phyloP scores from a whole-genome alignment of 768 basidiomycete genomes.

The Xerocomellus amylosporus region DNA sequence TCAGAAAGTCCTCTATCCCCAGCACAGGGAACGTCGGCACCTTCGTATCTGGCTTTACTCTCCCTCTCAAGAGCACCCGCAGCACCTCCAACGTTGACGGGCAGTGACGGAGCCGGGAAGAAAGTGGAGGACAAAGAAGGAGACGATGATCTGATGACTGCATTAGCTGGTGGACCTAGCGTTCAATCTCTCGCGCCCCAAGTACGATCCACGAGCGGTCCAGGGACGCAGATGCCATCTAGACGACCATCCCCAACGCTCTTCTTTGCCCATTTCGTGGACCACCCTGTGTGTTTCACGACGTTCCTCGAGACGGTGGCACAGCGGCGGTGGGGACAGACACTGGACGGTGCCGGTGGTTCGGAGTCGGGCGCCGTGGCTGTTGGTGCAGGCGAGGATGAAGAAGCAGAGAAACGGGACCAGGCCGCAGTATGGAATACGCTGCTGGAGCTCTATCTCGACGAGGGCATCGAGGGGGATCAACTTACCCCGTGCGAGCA shows the following conservation, averaged over 20 bases:
- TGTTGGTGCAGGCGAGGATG: conserved; percentile 35
- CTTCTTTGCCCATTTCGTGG: conserved; percentile 94
- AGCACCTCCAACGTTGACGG: conserved; percentile 41
- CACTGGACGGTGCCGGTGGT: conserved; percentile 41
- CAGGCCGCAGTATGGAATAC: conserved; percentile 95
- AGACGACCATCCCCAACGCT: conserved; percentile 75
- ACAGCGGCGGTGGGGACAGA: conserved; percentile 73
- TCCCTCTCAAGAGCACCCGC: conserved; percentile 61
- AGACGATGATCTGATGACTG: conserved; percentile 19
- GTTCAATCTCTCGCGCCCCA: conserved; percentile 12
- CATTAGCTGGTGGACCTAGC: conserved; percentile 28
- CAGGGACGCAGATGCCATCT: conserved; percentile 30
- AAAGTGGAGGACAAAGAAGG: conserved; percentile 14
- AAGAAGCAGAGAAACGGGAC: conserved; percentile 56
- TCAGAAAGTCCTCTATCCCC: conserved; percentile 20
- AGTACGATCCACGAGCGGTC: conserved; percentile 4
- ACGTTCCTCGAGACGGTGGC: conserved; percentile 89
- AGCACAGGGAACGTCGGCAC: conserved; percentile 28
- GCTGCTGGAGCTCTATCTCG: conserved; percentile 87
- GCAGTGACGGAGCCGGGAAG: conserved; percentile 21
- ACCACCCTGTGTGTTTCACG: conserved; percentile 80
- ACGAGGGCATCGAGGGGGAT: conserved; percentile 33
- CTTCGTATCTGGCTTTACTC: conserved; percentile 80
- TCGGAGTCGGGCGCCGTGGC: conserved; percentile 9
- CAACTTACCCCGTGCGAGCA: conserved; percentile 9